Base-by-base conservation (phyloP, 495 filamentous ascomycete species). In the Diplogelasinospora grovesii region DNA sequence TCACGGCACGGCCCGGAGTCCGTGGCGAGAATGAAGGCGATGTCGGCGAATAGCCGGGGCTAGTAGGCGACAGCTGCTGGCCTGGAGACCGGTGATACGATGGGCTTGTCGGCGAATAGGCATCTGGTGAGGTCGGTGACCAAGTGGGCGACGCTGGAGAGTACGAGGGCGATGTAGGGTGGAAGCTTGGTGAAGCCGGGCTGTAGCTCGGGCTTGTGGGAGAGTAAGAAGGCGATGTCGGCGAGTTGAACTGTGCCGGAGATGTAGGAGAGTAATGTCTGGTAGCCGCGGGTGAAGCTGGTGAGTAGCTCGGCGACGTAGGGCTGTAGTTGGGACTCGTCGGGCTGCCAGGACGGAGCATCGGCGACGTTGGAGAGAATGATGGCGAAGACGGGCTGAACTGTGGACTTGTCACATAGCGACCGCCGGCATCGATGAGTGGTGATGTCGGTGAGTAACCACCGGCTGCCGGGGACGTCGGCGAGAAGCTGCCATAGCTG, bases 281-380 rank as follows among this genome's bases (percentile, higher is more conserved):
- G 20, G 70, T 70, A 1, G 73, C 76, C 0, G 73, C 63, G 2
- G 77, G 77, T 33, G 75, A 78, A 0, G 84, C 87, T 1, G 87
- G 85, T 14, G 82, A 87, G 58, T 88, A 90, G 35, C 69, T 82
- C 22, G 89, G 89, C 27, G 86, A 93, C 0, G 86, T 89, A 0
- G 87, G 87, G 49, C 81, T 87, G 57, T 87, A 90, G 29, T 73
- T 79, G 8, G 85, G 85, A 55, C 69, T 78, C 22, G 74, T 67
- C 11, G 76, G 70, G 49, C 71, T 73, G 4, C 68, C 73, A 36
- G 72, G 81, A 67, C 64, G 79, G 77, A 43, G 71, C 69, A 44
- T 58, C 5, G 87, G 87, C 18, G 86, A 90, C 3, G 83, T 84
- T 1, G 87, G 87, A 18, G 85, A 89, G 64, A 93, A 94, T 0